Base-by-base conservation (phyloP, 495 filamentous ascomycete species). In the Thozetella sp. region DNA sequence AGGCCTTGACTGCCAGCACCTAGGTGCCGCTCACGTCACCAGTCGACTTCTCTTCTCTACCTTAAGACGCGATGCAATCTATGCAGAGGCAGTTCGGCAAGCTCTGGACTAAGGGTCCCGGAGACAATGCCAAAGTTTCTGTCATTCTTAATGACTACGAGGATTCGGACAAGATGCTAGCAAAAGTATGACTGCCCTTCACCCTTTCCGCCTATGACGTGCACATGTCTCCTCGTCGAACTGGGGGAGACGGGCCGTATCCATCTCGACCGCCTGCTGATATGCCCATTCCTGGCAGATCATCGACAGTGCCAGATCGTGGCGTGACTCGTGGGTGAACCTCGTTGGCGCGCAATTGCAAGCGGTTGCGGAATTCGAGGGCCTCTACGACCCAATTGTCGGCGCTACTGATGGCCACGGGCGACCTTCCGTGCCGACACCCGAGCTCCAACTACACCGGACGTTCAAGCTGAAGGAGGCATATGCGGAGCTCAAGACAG, bases 251-350 rank as follows among this genome's bases (percentile, higher is more conserved):
- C n/a, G n/a, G n/a, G n/a, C n/a, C n/a, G n/a, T n/a, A n/a, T n/a
- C n/a, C n/a, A n/a, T n/a, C n/a, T n/a, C n/a, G n/a, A n/a, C 22
- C 4, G 24, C 20, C 27, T 4, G 57, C 56, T 59, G 24, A 59
- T 50, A 4, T 10, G 3, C 12, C 25, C 3, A 26, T 51, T 40
- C 10, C 19, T 52, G 56, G 60, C 62, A 96, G 93, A 86, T 98
- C 61, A 85, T 95, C 60, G 90, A 93, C 57, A 88, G 89, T 57
- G 86, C 88, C 50, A 91, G 87, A 73, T 77, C 86, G 61, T 97
- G 92, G 92, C 87, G 89, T 65, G 92, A 96, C 70, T 84, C 89
- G 3, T 98, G 94, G 94, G 79, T 85, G 12, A 83, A 86, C 30
- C 86, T 97, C 51, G 80, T 93, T 27, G 82, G 77, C 56, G 83